phyloP scores from a whole-genome alignment of 306 rosid species.

The Fagus sylvatica region DNA sequence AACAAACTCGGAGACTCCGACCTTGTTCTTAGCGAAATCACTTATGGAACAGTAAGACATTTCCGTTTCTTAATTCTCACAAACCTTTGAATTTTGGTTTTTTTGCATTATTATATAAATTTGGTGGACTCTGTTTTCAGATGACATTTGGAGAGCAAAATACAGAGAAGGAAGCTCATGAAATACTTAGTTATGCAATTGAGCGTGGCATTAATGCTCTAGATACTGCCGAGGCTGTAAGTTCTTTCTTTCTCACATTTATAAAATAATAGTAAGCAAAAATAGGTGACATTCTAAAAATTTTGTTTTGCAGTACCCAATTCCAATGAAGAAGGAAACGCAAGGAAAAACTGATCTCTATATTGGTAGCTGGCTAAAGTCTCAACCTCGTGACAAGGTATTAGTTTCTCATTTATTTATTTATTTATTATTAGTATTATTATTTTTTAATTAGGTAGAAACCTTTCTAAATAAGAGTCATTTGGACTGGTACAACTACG shows the following conservation, averaged over 20 bases:
- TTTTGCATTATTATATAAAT: background rate
- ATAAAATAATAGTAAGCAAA: no score
- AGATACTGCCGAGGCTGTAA: constrained; percentile 80
- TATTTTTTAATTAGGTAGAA: no score
- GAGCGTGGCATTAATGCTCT: constrained; percentile 70
- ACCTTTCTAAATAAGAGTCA: no score
- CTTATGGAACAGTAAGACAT: constrained; percentile 69
- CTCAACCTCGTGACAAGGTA: constrained; percentile 88
- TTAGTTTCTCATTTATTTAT: background rate
- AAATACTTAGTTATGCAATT: constrained; percentile 66
- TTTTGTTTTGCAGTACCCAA: constrained; percentile 64
- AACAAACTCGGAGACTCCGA: constrained; percentile 83
- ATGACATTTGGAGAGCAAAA: constrained; percentile 94
- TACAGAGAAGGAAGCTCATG: constrained; percentile 86
- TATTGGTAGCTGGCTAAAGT: constrained; percentile 80
- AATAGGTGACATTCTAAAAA: background rate
- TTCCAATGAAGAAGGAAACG: constrained; percentile 85
- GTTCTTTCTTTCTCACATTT: constrained; percentile 15
- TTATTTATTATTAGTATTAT: no score
- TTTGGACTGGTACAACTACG: no score
- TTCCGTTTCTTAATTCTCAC: background rate
- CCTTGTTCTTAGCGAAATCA: constrained; percentile 78
- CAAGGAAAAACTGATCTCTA: constrained; percentile 81
- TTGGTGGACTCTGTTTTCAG: constrained; percentile 27
- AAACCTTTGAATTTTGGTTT: background rate